A percentile compares a stretch with the other conserved stretches of the same genome.
phyloP scores from a whole-genome alignment of 2,329 filamentous ascomycete genomes.

The Cladosporium sphaerospermum region DNA sequence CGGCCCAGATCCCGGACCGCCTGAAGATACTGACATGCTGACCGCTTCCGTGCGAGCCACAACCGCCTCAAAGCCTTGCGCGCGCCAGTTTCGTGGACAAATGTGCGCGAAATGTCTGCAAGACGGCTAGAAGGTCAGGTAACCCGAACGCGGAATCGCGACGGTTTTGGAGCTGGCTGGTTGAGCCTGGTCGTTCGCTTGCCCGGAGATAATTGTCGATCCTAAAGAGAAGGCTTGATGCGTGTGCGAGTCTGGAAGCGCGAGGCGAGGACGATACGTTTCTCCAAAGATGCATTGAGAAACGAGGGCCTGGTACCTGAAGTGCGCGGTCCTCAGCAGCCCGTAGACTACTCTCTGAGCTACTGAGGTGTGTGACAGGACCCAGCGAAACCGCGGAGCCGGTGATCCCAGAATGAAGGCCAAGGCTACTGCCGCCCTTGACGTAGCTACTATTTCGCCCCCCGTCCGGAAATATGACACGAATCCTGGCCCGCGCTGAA shows the following conservation, averaged over 20 bases:
- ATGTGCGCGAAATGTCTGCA: not conserved
- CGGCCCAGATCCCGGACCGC: not conserved
- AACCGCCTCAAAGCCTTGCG: not conserved
- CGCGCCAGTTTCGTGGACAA: not conserved
- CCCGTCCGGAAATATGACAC: no score
- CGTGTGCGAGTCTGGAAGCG: not conserved
- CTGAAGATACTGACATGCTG: conserved; percentile 8
- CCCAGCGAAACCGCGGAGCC: not conserved
- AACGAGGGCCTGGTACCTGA: not conserved
- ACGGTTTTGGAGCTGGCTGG: not conserved
- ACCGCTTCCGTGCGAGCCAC: not conserved
- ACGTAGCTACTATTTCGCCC: not conserved
- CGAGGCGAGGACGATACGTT: not conserved
- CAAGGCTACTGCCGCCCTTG: conserved; percentile 3
- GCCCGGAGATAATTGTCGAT: not conserved
- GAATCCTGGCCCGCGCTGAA: no score
- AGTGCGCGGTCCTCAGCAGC: not conserved
- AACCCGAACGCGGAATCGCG: not conserved
- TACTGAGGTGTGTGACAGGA: not conserved
- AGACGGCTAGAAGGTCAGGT: conserved; percentile 5
- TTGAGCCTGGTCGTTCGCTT: not conserved
- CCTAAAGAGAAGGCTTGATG: not conserved
- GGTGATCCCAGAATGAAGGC: not conserved
- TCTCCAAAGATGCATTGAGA: not conserved
- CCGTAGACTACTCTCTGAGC: not conserved